Conservation (phyloP, 805 yeast genomes). For the Wickerhamiella nectarea region DNA sequence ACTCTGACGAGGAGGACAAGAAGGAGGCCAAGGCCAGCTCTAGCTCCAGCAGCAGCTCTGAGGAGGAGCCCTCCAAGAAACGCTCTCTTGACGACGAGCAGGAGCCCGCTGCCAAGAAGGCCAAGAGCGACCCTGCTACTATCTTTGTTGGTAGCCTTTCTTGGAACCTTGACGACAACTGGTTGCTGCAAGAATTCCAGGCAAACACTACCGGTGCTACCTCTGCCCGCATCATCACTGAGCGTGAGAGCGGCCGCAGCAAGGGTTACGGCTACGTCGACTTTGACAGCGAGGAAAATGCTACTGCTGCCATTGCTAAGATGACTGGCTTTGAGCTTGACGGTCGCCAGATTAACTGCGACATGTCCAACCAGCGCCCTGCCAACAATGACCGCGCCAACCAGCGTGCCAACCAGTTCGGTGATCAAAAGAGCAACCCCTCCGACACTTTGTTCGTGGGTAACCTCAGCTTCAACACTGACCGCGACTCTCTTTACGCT, state of each 20-base stretch:
- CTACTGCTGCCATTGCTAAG: constrained; percentile 74
- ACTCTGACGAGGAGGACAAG: constrained; percentile 17
- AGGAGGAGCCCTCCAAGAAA: constrained; percentile 27
- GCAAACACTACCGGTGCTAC: constrained; percentile 59
- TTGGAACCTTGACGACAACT: constrained; percentile 91
- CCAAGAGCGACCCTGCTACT: constrained; percentile 57
- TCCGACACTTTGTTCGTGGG: constrained; percentile 94
- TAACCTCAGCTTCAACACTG: constrained; percentile 82
- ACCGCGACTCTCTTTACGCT: constrained; percentile 63
- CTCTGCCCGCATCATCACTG: constrained; percentile 85
- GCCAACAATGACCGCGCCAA: constrained; percentile 36
- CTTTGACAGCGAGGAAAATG: constrained; percentile 60
- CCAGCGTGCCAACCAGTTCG: constrained; percentile 79
- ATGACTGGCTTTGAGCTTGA: constrained; percentile 91
- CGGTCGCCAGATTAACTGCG: constrained; percentile 92
- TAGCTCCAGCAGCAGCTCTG: constrained; percentile 22
- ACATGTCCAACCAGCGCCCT: constrained; percentile 73
- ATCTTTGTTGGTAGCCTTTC: constrained; percentile 94
- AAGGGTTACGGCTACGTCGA: constrained; percentile 94
- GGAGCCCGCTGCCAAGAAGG: constrained; percentile 36
- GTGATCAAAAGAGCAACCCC: constrained; percentile 84
- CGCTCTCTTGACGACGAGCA: constrained; percentile 33
- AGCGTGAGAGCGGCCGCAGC: constrained; percentile 82
- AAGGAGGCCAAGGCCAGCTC: constrained; percentile 24
- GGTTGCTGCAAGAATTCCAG: constrained; percentile 82